A percentile compares a stretch with the other conserved stretches of the same genome.
Conservation (phyloP, 1,284 basidiomycete genomes). For the Crepidotus sp. region DNA sequence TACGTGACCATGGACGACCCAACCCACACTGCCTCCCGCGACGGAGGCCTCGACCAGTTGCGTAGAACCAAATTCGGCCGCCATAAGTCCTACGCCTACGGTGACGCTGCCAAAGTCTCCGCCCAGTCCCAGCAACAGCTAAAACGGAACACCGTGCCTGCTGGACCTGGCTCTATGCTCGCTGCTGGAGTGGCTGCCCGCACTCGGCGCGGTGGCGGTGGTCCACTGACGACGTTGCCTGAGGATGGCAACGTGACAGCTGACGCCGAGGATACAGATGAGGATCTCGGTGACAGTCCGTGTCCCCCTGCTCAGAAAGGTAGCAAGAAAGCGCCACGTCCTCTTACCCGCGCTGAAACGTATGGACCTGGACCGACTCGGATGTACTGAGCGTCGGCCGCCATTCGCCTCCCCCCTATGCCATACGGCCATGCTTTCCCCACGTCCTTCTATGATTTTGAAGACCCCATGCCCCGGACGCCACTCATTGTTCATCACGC, state of each 20-base stretch:
- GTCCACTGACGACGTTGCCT: constrained; percentile 45
- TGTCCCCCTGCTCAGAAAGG: constrained; percentile 65
- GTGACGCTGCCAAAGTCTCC: constrained; percentile 42
- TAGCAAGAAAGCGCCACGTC: constrained; percentile 36
- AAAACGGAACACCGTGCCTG: constrained; percentile 57
- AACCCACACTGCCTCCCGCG: constrained; percentile 65
- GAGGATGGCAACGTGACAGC: constrained; percentile 53
- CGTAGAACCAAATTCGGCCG: constrained; percentile 80
- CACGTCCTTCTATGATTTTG: constrained; percentile 14
- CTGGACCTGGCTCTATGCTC: constrained; percentile 43
- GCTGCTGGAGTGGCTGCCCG: constrained; percentile 60
- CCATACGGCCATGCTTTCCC: constrained; percentile 15
- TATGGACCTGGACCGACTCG: constrained; percentile 52
- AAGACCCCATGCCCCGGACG: constrained; percentile 16
- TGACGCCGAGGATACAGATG: constrained; percentile 63
- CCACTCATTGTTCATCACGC: constrained; percentile 14
- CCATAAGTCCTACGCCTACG: constrained; percentile 84
- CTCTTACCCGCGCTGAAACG: constrained; percentile 53
- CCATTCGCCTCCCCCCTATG: constrained; percentile 3
- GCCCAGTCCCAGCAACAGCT: constrained; percentile 34
- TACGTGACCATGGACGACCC: constrained; percentile 97
- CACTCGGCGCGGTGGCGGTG: constrained; percentile 36
- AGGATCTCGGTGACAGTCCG: constrained; percentile 70
- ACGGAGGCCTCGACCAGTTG: constrained; percentile 86
- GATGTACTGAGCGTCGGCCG: constrained; percentile 28